Evolutionary conservation across 768 basidiomycete genomes (phyloP).

Genomic region (Russula sp.): DNA sequence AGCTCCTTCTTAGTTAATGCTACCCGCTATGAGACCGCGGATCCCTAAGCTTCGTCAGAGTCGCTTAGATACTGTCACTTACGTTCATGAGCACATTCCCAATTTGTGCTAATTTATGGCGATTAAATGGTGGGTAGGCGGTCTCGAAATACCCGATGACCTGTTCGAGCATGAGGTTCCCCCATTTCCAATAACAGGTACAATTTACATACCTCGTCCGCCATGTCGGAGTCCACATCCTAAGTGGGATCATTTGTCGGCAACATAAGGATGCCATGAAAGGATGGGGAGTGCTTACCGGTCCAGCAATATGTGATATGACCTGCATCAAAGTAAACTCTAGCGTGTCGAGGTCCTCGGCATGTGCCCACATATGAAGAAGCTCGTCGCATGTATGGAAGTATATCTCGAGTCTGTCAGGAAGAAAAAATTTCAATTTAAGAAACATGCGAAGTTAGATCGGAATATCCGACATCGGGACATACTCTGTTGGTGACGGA

Average conservation of each 20-base stretch:
- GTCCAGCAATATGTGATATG: slow-evolving; percentile 24
- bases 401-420: slow-evolving; percentile 13
- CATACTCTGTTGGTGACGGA: slow-evolving; percentile 22
- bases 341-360: slow-evolving; percentile 27
- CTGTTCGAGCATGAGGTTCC: background rate
- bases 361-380: slow-evolving; percentile 28
- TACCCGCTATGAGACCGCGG: slow-evolving; percentile 1
- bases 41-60: background rate
- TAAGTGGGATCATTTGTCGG: background rate
- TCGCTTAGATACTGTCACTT: background rate
- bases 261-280: background rate
- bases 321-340: slow-evolving; percentile 28
- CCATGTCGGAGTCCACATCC: slow-evolving; percentile 13
- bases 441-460: background rate
- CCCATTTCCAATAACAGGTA: background rate
- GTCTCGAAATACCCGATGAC: slow-evolving; percentile 24
- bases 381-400: slow-evolving; percentile 28
- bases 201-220: slow-evolving; percentile 12
- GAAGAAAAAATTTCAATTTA: background rate
- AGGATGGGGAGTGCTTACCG: slow-evolving; percentile 13
- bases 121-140: slow-evolving; percentile 23
- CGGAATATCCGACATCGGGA: background rate
- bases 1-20: slow-evolving; percentile 14
- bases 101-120: slow-evolving; percentile 16
- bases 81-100: slow-evolving; percentile 21